Evolutionary conservation across 2,329 filamentous ascomycete genomes (phyloP).

Genomic region (Emmonsia crescens): DNA sequence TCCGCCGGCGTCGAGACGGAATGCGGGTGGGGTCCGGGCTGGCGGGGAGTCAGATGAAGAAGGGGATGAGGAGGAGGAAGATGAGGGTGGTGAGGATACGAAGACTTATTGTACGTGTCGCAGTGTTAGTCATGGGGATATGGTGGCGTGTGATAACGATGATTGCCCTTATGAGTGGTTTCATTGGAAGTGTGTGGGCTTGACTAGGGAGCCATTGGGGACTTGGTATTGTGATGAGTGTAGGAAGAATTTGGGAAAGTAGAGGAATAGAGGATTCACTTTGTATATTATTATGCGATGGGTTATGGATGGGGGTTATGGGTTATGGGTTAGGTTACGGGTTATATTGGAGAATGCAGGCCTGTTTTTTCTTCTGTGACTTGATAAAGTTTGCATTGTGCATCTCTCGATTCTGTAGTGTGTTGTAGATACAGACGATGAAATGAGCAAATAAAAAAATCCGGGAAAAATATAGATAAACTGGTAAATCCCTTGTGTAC

Average conservation of each 20-base stretch:
- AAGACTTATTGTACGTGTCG: conserved; percentile 57
- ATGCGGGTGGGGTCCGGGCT: background rate
- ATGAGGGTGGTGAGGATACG: conserved; percentile 46
- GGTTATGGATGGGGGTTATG: background rate
- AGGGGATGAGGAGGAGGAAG: conserved; percentile 38
- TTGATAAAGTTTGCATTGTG: background rate
- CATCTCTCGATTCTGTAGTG: background rate
- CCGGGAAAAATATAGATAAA: too few species aligned
- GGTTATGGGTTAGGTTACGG: background rate
- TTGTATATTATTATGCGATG: background rate
- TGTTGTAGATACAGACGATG: background rate
- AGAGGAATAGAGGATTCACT: background rate
- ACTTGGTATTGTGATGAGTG: conserved; percentile 49
- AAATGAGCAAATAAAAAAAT: background rate
- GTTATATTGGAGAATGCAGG: background rate
- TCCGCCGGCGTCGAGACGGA: conserved; percentile 15
- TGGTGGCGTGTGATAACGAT: conserved; percentile 58
- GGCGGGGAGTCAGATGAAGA: conserved; percentile 28
- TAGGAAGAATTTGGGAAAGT: conserved; percentile 31
- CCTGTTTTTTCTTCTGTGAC: background rate
- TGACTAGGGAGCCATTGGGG: conserved; percentile 49
- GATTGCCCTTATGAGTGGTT: conserved; percentile 57
- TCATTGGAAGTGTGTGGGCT: conserved; percentile 53
- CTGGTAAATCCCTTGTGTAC: background rate
- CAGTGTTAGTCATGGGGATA: conserved; percentile 54